phyloP scores from a whole-genome alignment of 495 filamentous ascomycete species.

The Staphylotrichum tortipilum region DNA sequence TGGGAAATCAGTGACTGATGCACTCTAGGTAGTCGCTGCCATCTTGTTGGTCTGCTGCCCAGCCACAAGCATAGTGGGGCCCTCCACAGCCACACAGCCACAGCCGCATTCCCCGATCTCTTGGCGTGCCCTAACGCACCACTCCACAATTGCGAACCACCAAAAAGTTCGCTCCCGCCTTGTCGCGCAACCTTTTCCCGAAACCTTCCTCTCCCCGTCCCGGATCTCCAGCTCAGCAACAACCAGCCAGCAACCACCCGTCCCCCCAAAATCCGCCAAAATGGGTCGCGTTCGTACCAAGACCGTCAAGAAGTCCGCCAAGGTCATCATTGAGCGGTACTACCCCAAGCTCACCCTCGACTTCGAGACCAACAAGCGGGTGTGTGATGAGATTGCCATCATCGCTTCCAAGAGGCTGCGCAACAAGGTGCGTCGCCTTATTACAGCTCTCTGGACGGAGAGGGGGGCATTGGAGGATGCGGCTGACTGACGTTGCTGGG shows the following conservation, averaged over 20 bases:
- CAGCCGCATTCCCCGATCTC: neutral
- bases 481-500: too few species aligned
- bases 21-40: too few species aligned
- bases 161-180: conserved; percentile 1
- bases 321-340: conserved; percentile 99
- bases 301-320: conserved; percentile 99
- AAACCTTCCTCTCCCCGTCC: conserved; percentile 5
- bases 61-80: too few species aligned
- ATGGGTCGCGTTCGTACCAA: conserved; percentile 97
- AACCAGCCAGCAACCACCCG: conserved; percentile 18
- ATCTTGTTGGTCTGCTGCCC: neutral
- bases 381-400: conserved; percentile 99
- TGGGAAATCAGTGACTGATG: too few species aligned
- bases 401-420: conserved; percentile 95
- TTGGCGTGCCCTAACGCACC: conserved; percentile 13
- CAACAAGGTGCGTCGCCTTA: conserved; percentile 72
- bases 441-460: neutral
- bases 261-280: conserved; percentile 61
- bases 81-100: neutral
- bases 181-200: neutral
- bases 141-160: conserved; percentile 8
- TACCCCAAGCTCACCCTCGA: conserved; percentile 98
- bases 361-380: conserved; percentile 99
- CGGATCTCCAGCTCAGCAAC: conserved; percentile 15
- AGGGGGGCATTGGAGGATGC: neutral